Percentiles rank a stretch among this genome's conserved stretches.
These are phyloP conservation scores for Artemisia tridentata DNA, from an alignment of 129 eudicot genomes.

Conservation along the genomic window DNA sequence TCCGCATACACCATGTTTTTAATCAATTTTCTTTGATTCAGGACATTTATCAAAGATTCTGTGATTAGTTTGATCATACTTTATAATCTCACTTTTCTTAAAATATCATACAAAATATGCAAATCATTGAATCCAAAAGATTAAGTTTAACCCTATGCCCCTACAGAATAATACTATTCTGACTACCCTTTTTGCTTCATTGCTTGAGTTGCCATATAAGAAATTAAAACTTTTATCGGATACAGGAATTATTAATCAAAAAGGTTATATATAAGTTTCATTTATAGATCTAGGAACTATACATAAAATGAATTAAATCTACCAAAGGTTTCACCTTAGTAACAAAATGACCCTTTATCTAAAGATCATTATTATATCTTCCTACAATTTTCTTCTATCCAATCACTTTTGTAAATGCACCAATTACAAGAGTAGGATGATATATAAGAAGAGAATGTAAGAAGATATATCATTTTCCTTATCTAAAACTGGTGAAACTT, in stretches of 20 bases:
- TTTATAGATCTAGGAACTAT: too few relatives aligned
- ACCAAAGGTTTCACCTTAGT: neutral
- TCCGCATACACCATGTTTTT: conserved; percentile 3
- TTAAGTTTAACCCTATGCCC: conserved; percentile 33
- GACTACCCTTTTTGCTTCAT: conserved; percentile 25
- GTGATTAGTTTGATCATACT: conserved; percentile 29
- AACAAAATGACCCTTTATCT: too few relatives aligned
- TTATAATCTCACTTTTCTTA: conserved; percentile 25
- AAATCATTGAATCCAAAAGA: conserved; percentile 39
- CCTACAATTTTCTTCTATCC: too few relatives aligned
- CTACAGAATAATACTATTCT: conserved; percentile 29
- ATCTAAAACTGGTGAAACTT: too few relatives aligned
- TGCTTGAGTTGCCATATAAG: conserved; percentile 37
- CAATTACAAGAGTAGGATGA: too few relatives aligned
- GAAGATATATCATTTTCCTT: too few relatives aligned
- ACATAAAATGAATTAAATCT: neutral
- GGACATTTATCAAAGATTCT: conserved; percentile 23
- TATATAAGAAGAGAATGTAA: too few relatives aligned
- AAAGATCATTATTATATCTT: too few relatives aligned
- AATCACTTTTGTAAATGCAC: too few relatives aligned
- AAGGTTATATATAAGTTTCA: neutral
- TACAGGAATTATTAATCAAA: conserved; percentile 16
- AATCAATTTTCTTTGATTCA: conserved; percentile 5
- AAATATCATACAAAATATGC: conserved; percentile 13
- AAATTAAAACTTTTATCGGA: conserved; percentile 24